Evolutionary conservation across 129 eudicot species (phyloP).

Genomic region (Kitagawia praeruptora): DNA sequence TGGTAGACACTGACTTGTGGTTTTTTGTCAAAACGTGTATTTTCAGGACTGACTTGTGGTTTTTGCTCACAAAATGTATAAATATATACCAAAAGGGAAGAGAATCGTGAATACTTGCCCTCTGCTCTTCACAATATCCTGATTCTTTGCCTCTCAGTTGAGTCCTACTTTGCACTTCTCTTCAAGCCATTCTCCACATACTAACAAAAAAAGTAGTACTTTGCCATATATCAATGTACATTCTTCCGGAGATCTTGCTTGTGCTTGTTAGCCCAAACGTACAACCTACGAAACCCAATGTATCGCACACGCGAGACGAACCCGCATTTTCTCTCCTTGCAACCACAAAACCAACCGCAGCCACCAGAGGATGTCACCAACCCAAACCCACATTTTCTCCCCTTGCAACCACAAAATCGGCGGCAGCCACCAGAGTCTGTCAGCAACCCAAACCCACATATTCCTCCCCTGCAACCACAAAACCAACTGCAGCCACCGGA

Average conservation of each 20-base stretch:
- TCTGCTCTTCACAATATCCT: conserved; percentile 34
- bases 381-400: not conserved
- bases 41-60: too few species aligned
- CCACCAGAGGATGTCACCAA: conserved; percentile 24
- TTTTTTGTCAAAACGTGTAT: too few species aligned
- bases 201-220: not conserved
- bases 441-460: conserved; percentile 6
- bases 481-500: conserved; percentile 25
- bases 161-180: conserved; percentile 21
- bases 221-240: conserved; percentile 11
- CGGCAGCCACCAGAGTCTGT: conserved; percentile 25
- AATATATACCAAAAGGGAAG: conserved; percentile 11
- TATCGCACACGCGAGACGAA: conserved; percentile 57
- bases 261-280: not conserved
- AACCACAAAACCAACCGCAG: conserved; percentile 27
- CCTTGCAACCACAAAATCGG: conserved; percentile 20
- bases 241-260: conserved; percentile 6
- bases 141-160: conserved; percentile 54
- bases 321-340: conserved; percentile 62
- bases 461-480: conserved; percentile 7
- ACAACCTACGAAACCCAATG: conserved; percentile 28
- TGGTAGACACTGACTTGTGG: not conserved
- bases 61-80: not conserved
- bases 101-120: conserved; percentile 72
- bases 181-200: conserved; percentile 25